Conservation (phyloP, 768 basidiomycete species). For the Macrolepiota albuminosa region DNA sequence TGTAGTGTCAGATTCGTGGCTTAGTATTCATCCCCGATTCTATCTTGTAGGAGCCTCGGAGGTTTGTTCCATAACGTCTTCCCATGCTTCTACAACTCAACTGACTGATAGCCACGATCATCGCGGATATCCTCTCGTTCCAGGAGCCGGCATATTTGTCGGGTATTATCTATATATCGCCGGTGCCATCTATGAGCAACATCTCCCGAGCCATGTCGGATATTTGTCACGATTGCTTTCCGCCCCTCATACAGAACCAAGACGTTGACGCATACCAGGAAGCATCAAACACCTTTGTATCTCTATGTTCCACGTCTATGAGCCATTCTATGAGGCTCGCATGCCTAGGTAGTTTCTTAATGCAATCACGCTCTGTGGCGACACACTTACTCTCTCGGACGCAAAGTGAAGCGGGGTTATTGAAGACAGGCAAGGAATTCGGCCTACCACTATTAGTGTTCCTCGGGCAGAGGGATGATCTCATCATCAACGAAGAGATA, state of each 20-base stretch:
- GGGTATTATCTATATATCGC: slow-evolving; percentile 22
- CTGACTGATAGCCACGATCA: slow-evolving; percentile 16
- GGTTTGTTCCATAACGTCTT: slow-evolving; percentile 14
- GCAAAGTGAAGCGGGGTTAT: slow-evolving; percentile 20
- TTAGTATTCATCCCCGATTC: background rate
- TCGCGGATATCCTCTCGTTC: slow-evolving; percentile 23
- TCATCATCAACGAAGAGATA: slow-evolving; percentile 18
- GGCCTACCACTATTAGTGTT: slow-evolving; percentile 23
- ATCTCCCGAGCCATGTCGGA: slow-evolving; percentile 15
- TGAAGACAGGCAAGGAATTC: slow-evolving; percentile 19
- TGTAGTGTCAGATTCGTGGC: background rate
- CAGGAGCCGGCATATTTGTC: slow-evolving; percentile 21
- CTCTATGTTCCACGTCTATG: slow-evolving; percentile 13
- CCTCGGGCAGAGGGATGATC: slow-evolving; percentile 21
- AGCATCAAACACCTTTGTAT: slow-evolving; percentile 17
- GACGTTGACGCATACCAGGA: slow-evolving; percentile 21
- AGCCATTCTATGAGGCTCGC: slow-evolving; percentile 14
- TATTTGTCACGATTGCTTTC: slow-evolving; percentile 14
- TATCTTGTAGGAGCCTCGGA: slow-evolving; percentile 19
- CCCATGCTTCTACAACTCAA: background rate
- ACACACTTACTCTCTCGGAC: slow-evolving; percentile 17
- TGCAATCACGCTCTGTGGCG: slow-evolving; percentile 22
- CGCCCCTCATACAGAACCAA: slow-evolving; percentile 13
- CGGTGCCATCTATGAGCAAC: slow-evolving; percentile 23
- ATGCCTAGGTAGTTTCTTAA: slow-evolving; percentile 20